Base-by-base conservation (phyloP, 306 rosid genomes). In the Rosa persica region DNA sequence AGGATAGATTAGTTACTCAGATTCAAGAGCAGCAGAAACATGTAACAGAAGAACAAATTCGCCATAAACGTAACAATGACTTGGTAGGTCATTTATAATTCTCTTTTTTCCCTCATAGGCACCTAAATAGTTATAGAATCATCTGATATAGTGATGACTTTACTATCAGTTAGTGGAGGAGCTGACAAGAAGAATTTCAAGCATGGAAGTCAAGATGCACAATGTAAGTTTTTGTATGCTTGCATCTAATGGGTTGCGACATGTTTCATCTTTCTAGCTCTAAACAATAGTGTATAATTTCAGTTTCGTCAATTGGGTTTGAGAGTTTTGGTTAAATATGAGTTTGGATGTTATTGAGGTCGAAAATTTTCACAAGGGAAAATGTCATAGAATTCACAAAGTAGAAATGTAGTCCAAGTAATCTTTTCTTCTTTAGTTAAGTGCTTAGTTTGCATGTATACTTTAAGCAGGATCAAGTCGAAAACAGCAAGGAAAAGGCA, bases 91-190 rank as follows among this genome's bases (percentile, higher is more conserved):
- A 74, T 38, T 44, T 48, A 58, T 78, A 75, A 66, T 38, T 54
- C 58, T 40, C 54, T 11, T 42, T 78, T 47, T 78, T 78, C 12
- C 13, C 76, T 86, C 70, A 30, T 43, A 70, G 77, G 43, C 23
- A 49, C 34, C 62, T 77, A 52, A 64, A 40, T 58, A 52, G 40
- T 72, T 20, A 40, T 19, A 27, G 27, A 68, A 70, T 72, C 39
- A 55, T 69, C 43, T 68, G 17, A 30, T 60, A 57, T 20, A 30
- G 15, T 77, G 70, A 60, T 67, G 34, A 75, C 54, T 40, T 46
- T 72, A 25, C 42, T 85, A 70, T 48, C 91, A 94, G 94, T 76
- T 94, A 49, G 84, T 81, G 43, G 90, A 87, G 79, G 93, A 90
- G 70, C 85, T 92, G 77, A 84, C 69, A 17, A 48, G 30, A 70